These are phyloP conservation scores for Amylocystis lapponica DNA, from an alignment of 768 basidiomycete genomes.

Conservation along the genomic window DNA sequence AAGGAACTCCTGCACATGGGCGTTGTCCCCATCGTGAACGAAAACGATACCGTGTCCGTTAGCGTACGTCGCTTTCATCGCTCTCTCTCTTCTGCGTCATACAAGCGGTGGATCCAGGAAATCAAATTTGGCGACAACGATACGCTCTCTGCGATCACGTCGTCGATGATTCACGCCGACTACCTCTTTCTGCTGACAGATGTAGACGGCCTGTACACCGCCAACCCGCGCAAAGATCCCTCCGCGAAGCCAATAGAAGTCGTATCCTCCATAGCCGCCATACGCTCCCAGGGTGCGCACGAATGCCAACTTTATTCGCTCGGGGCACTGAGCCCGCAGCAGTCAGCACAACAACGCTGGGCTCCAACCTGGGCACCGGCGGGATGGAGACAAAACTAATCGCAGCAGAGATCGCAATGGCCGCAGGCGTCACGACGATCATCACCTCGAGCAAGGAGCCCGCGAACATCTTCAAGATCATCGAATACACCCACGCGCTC, in stretches of 20 bases:
- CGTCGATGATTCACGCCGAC: conserved; percentile 96
- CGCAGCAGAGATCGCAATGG: conserved; percentile 95
- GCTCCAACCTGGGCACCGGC: conserved; percentile 91
- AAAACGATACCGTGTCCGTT: conserved; percentile 97
- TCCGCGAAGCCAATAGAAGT: conserved; percentile 72
- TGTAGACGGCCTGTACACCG: conserved; percentile 91
- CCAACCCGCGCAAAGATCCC: conserved; percentile 91
- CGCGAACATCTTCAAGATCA: conserved; percentile 68
- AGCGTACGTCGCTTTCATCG: conserved; percentile 56
- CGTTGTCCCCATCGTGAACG: conserved; percentile 96
- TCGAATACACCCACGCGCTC: conserved; percentile 62
- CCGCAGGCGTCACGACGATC: conserved; percentile 88
- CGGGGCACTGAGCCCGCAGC: too few relatives aligned
- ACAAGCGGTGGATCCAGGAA: conserved; percentile 53
- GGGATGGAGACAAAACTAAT: conserved; percentile 99
- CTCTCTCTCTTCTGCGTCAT: background rate
- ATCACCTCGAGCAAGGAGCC: conserved; percentile 83
- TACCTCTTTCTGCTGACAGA: conserved; percentile 96
- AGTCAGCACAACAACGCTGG: conserved; percentile 93
- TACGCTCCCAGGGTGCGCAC: conserved; percentile 72
- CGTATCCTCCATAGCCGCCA: conserved; percentile 77
- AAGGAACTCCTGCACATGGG: conserved; percentile 89
- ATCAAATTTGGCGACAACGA: conserved; percentile 99
- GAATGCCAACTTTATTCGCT: background rate
- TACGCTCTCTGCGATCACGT: conserved; percentile 93